Evolutionary conservation across 805 yeast species (phyloP).

Genomic region (Ascoidea rubescens): DNA sequence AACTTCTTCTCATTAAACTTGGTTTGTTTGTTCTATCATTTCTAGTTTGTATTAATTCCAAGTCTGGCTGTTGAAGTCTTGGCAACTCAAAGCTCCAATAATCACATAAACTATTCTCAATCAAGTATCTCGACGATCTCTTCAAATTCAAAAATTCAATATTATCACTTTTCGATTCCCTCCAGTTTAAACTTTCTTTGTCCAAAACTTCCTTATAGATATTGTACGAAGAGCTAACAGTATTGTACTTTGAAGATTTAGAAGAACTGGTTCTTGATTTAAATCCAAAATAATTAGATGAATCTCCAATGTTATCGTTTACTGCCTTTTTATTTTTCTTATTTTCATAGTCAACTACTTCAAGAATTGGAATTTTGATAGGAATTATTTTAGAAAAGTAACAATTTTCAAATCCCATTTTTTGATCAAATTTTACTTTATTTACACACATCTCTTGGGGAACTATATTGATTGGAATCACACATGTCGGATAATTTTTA

Average conservation of each 20-base stretch:
- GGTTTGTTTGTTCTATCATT: too few relatives aligned
- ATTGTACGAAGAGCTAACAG: too few relatives aligned
- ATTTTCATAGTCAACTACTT: neutral
- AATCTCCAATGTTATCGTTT: neutral
- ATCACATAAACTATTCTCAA: neutral
- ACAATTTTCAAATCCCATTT: constrained; percentile 11
- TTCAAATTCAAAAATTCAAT: too few relatives aligned
- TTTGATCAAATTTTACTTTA: constrained; percentile 3
- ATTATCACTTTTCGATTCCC: too few relatives aligned
- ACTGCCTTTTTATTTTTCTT: neutral
- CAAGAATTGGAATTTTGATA: constrained; percentile 8
- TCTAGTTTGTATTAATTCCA: neutral
- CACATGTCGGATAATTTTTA: constrained; percentile 12
- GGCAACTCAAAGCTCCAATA: neutral
- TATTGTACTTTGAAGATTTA: too few relatives aligned
- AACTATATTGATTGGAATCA: constrained; percentile 11
- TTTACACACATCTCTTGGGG: constrained; percentile 14
- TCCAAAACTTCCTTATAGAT: too few relatives aligned
- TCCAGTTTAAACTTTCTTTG: too few relatives aligned
- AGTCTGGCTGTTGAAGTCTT: neutral
- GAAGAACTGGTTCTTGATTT: too few relatives aligned
- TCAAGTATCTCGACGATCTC: neutral
- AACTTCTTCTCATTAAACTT: neutral
- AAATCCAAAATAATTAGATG: too few relatives aligned
- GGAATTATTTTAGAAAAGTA: constrained; percentile 16